These are phyloP conservation scores for Candida pseudofarinosa DNA, from an alignment of 805 yeast species.

Conservation along the genomic window DNA sequence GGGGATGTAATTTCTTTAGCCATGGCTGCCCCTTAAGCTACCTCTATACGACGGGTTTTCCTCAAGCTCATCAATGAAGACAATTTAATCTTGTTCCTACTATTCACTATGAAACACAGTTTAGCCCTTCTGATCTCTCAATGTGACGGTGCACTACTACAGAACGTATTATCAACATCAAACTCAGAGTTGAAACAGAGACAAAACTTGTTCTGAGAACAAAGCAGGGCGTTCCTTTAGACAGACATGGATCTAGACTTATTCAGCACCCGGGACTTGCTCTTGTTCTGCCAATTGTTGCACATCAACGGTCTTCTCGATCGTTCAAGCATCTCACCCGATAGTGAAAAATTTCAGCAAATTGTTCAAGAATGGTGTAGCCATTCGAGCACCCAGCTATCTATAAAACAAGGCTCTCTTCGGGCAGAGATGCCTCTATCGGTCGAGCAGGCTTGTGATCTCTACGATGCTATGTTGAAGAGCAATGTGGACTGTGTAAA, in stretches of 20 bases:
- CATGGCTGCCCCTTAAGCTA: slow-evolving; percentile 1
- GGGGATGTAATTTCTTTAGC: slow-evolving; percentile 12
- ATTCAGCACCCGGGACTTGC: slow-evolving; percentile 27
- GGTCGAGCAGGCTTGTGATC: slow-evolving; percentile 13
- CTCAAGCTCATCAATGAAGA: not conserved
- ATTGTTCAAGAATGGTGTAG: slow-evolving; percentile 27
- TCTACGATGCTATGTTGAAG: slow-evolving; percentile 27
- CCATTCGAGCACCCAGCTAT: slow-evolving; percentile 24
- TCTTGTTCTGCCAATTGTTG: slow-evolving; percentile 35
- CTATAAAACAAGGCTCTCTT: slow-evolving; percentile 15
- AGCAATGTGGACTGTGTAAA: slow-evolving; percentile 19
- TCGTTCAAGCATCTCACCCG: slow-evolving; percentile 13
- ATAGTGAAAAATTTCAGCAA: slow-evolving; percentile 16
- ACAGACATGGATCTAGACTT: slow-evolving; percentile 2
- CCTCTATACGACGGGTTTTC: not conserved
- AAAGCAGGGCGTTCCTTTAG: not conserved
- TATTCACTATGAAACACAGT: not conserved
- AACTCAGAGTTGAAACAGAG: not conserved
- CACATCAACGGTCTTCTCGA: slow-evolving; percentile 29
- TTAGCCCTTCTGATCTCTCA: not conserved
- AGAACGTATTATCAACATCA: not conserved
- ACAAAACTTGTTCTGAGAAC: not conserved
- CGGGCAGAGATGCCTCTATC: slow-evolving; percentile 14
- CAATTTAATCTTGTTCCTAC: not conserved
- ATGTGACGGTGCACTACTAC: not conserved